Conservation (phyloP, 1,284 basidiomycete genomes). For the Phellopilus nigrolimitatus region DNA sequence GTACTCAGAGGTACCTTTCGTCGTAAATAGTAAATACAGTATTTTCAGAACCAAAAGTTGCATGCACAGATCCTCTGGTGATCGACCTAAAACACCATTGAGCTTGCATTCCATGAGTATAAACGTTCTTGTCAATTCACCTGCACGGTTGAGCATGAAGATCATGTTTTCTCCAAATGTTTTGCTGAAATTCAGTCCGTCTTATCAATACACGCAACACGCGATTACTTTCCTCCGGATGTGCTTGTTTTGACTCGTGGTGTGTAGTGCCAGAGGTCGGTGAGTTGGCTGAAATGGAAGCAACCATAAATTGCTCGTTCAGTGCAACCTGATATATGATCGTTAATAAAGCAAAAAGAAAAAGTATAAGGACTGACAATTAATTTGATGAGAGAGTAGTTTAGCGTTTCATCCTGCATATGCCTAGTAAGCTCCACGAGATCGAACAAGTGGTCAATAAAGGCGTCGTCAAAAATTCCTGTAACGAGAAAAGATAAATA, state of each 20-base stretch:
- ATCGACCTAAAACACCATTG: conserved; percentile 50
- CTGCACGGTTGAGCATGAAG: conserved; percentile 95
- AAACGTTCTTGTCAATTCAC: conserved; percentile 43
- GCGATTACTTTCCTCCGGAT: conserved; percentile 56
- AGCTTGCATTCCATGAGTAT: conserved; percentile 11
- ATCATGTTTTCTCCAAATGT: conserved; percentile 99
- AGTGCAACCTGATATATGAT: conserved; percentile 66
- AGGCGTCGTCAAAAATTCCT: conserved; percentile 78
- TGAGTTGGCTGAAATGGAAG: conserved; percentile 36
- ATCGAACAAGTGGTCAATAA: conserved; percentile 90
- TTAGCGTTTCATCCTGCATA: conserved; percentile 87
- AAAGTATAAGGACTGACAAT: conserved; percentile 52
- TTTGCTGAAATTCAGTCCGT: conserved; percentile 77
- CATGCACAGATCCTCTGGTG: conserved; percentile 90
- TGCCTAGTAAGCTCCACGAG: conserved; percentile 89
- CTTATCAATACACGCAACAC: conserved; percentile 82
- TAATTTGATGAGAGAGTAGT: conserved; percentile 91
- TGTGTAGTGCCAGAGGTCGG: conserved; percentile 22
- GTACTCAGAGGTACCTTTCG: conserved; percentile 88
- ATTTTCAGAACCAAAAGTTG: conserved; percentile 94
- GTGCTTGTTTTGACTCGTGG: conserved; percentile 22
- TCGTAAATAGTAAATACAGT: conserved; percentile 93
- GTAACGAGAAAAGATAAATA: conserved; percentile 15
- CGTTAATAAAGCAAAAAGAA: conserved; percentile 8
- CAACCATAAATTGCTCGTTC: conserved; percentile 99